These are phyloP conservation scores for Torulaspora franciscae DNA, from an alignment of 805 yeast species.

Conservation along the genomic window DNA sequence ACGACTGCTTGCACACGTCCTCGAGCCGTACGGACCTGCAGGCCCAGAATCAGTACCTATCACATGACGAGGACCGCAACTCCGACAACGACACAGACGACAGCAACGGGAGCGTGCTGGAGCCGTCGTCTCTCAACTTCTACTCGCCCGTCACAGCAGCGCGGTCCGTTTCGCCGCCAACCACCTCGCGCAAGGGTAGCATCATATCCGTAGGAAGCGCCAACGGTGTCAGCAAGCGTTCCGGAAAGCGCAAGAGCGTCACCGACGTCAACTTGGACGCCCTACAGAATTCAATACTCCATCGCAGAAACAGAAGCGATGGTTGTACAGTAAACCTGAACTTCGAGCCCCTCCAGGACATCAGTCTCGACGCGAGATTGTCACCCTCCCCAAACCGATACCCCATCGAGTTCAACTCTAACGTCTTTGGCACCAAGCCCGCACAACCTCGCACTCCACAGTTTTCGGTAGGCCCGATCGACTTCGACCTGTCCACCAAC, in stretches of 20 bases:
- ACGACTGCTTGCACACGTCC: conserved; percentile 16
- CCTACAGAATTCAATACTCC: conserved; percentile 5
- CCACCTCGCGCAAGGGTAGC: conserved; percentile 12
- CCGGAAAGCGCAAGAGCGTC: conserved; percentile 11
- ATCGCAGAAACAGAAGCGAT: conserved; percentile 14
- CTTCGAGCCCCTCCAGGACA: conserved; percentile 9
- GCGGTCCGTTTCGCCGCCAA: conserved; percentile 11
- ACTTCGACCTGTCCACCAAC: conserved; percentile 1
- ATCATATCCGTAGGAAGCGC: conserved; percentile 14
- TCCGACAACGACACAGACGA: conserved; percentile 14
- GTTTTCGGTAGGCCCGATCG: conserved; percentile 8
- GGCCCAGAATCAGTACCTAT: conserved; percentile 4
- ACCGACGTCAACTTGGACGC: conserved; percentile 10
- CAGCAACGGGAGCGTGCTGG: conserved; percentile 13
- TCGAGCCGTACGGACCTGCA: conserved; percentile 4
- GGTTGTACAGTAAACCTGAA: conserved; percentile 9
- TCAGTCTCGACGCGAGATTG: conserved; percentile 7
- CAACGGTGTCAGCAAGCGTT: conserved; percentile 7
- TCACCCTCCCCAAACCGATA: conserved; percentile 8
- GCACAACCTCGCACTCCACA: background rate
- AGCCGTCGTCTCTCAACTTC: conserved; percentile 6
- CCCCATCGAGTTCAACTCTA: conserved; percentile 11
- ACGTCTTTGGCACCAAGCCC: conserved; percentile 4
- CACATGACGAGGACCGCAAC: conserved; percentile 4
- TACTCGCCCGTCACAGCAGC: conserved; percentile 7